phyloP scores from a whole-genome alignment of 768 basidiomycete species.

The Leccinum aurantiacum region DNA sequence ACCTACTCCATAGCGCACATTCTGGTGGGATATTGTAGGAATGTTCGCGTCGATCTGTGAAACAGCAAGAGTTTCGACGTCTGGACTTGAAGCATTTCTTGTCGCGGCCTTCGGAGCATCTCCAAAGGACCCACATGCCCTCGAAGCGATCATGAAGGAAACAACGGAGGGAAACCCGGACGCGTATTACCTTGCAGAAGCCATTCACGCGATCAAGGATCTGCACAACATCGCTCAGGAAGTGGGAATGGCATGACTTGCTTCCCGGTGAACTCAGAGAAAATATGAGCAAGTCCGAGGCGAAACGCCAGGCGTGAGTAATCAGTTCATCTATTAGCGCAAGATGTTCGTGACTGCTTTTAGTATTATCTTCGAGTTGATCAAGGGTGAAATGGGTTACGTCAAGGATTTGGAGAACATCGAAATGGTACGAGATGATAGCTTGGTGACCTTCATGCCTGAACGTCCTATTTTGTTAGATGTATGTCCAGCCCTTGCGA shows the following conservation, averaged over 20 bases:
- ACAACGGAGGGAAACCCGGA: constrained; percentile 82
- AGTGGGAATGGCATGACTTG: constrained; percentile 91
- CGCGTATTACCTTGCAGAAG: constrained; percentile 74
- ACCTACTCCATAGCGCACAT: neutral
- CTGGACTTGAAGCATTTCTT: constrained; percentile 64
- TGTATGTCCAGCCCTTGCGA: constrained; percentile 79
- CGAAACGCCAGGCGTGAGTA: constrained; percentile 80
- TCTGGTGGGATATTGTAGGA: constrained; percentile 12
- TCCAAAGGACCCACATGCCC: constrained; percentile 69
- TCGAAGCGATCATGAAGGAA: constrained; percentile 84
- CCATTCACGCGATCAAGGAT: constrained; percentile 79
- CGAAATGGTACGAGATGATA: constrained; percentile 49
- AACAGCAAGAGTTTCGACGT: constrained; percentile 56
- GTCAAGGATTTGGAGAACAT: constrained; percentile 90
- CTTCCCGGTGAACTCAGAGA: constrained; percentile 67
- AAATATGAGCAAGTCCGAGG: constrained; percentile 66
- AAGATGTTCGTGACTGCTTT: neutral
- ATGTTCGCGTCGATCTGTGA: constrained; percentile 45
- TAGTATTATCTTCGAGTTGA: constrained; percentile 91
- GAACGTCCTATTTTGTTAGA: constrained; percentile 42
- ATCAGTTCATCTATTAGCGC: constrained; percentile 8
- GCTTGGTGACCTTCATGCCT: constrained; percentile 20
- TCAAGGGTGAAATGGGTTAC: constrained; percentile 95
- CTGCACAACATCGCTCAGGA: constrained; percentile 78
- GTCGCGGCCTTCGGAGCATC: constrained; percentile 59